phyloP scores from a whole-genome alignment of 2,329 filamentous ascomycete genomes.

The Cercospora canescens region DNA sequence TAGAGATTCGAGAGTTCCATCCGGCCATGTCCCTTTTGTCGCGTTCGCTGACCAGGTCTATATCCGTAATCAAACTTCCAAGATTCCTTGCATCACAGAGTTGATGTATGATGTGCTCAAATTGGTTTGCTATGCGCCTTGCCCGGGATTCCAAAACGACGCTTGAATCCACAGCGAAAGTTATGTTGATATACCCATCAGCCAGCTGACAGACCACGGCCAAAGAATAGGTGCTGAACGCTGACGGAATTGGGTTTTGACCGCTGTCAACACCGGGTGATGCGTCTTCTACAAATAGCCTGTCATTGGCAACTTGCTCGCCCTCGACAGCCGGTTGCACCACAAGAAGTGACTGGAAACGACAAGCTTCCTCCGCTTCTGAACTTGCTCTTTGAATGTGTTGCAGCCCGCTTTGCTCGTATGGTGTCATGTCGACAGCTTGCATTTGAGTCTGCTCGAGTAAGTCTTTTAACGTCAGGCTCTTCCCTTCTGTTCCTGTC shows the following conservation, averaged over 20 bases:
- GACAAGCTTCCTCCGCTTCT: constrained; percentile 45
- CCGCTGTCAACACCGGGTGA: not conserved
- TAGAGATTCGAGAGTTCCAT: constrained; percentile 1
- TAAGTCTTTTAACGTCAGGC: not conserved
- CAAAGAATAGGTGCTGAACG: not conserved
- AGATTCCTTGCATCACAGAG: not conserved
- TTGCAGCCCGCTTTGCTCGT: constrained; percentile 13
- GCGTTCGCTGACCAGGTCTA: not conserved
- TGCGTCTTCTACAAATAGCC: not conserved
- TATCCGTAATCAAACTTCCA: not conserved
- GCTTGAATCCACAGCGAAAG: not conserved
- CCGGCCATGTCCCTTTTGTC: not conserved
- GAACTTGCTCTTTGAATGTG: not conserved
- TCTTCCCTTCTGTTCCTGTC: not conserved
- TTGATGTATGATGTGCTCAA: not conserved
- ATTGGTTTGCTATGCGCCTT: not conserved
- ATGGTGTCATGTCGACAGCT: constrained; percentile 12
- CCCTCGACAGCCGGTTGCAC: constrained; percentile 33
- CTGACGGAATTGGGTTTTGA: not conserved
- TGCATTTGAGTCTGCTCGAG: not conserved
- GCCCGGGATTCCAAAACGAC: not conserved
- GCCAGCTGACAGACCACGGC: not conserved
- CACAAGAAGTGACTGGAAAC: constrained; percentile 57
- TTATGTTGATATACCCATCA: not conserved
- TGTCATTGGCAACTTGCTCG: not conserved